These are phyloP conservation scores for Theileria sp. DNA, from an alignment of 169 alveolate genomes.

Conservation along the genomic window DNA sequence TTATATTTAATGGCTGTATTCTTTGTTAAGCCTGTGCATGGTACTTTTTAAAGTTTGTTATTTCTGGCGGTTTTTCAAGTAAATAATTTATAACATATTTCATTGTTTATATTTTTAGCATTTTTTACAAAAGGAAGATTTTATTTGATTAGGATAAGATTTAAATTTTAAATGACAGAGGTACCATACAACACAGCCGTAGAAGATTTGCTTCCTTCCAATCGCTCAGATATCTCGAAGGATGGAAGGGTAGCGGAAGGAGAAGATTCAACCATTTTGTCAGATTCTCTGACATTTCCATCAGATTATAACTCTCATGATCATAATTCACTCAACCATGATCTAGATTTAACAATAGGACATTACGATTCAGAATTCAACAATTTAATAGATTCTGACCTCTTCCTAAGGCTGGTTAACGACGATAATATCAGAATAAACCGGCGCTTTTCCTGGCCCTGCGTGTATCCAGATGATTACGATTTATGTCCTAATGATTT, in stretches of 20 bases:
- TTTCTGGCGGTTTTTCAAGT: neutral
- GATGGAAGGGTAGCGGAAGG: neutral
- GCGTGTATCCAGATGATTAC: neutral
- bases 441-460: constrained; percentile 1
- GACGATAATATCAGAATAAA: neutral
- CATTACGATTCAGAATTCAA: neutral
- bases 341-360: neutral
- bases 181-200: neutral
- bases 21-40: neutral
- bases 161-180: constrained; percentile 13
- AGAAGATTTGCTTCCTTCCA: neutral
- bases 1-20: neutral
- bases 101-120: neutral
- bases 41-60: neutral
- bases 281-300: neutral
- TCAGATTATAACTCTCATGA: neutral
- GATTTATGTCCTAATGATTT: neutral
- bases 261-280: neutral
- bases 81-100: neutral
- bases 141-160: neutral
- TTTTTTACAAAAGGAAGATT: neutral
- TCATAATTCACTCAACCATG: constrained; percentile 1
- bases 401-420: neutral
- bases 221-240: neutral
- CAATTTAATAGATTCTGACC: neutral